These are phyloP conservation scores for Zoysia japonica DNA, from an alignment of 176 grass and related monocot species.

Conservation along the genomic window DNA sequence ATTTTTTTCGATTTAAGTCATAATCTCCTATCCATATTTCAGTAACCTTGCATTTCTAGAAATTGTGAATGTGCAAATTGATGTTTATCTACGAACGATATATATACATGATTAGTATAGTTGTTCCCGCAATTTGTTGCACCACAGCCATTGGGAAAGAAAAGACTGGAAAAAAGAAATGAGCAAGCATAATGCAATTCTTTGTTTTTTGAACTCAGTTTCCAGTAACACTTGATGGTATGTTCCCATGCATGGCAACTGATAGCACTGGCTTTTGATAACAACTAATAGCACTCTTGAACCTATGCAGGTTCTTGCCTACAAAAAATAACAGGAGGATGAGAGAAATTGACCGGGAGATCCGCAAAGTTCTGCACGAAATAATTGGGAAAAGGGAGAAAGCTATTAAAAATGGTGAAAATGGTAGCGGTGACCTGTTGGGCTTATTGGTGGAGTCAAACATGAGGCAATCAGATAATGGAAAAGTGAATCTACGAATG, in stretches of 20 bases:
- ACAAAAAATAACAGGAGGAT: conserved; percentile 65
- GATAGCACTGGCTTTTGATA: too few species aligned
- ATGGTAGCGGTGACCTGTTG: conserved; percentile 52
- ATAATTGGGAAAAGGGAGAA: conserved; percentile 67
- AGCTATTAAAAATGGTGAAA: conserved; percentile 49
- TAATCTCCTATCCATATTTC: not conserved
- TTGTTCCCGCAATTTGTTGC: too few species aligned
- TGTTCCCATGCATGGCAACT: not conserved
- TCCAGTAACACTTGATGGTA: not conserved
- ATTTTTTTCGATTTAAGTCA: not conserved
- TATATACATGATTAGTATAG: too few species aligned
- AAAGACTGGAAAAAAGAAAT: not conserved
- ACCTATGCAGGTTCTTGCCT: conserved; percentile 57
- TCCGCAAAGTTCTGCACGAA: conserved; percentile 39
- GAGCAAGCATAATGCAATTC: not conserved
- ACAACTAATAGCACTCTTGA: not conserved
- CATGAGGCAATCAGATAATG: conserved; percentile 36
- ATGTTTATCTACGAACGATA: too few species aligned
- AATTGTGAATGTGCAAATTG: too few species aligned
- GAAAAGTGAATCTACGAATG: conserved; percentile 49
- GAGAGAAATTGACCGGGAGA: conserved; percentile 47
- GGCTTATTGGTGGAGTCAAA: conserved; percentile 80
- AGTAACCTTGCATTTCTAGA: too few species aligned
- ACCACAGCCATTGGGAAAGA: too few species aligned
- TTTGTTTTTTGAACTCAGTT: not conserved